These are phyloP conservation scores for Clathrospora elynae DNA, from an alignment of 2,329 filamentous ascomycete genomes.

Conservation along the genomic window DNA sequence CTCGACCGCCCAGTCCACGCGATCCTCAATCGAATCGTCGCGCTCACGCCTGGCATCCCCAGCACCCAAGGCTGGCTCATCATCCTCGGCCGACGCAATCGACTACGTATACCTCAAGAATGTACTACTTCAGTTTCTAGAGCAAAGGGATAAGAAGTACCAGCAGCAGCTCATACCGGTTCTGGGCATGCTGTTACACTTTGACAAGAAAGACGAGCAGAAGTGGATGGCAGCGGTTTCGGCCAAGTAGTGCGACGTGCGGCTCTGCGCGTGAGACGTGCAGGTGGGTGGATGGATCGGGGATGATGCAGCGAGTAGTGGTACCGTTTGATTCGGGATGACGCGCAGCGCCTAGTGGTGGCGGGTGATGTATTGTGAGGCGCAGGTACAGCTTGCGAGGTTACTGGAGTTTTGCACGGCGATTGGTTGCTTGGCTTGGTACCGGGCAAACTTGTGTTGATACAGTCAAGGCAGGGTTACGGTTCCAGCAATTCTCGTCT, in stretches of 20 bases:
- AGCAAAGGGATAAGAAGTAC: slow-evolving; percentile 78
- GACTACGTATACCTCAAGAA: slow-evolving; percentile 78
- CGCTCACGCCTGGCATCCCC: slow-evolving; percentile 56
- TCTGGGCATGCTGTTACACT: slow-evolving; percentile 74
- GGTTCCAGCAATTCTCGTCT: no score
- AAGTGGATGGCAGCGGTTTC: slow-evolving; percentile 81
- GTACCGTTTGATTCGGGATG: no score
- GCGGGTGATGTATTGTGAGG: no score
- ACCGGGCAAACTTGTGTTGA: not conserved
- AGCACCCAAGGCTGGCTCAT: slow-evolving; percentile 48
- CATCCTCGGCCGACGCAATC: slow-evolving; percentile 48
- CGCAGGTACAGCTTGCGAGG: no score
- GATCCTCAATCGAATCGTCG: slow-evolving; percentile 64
- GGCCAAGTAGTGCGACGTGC: slow-evolving; percentile 42
- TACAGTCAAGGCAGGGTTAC: no score
- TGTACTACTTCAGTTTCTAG: slow-evolving; percentile 78
- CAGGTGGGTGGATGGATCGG: slow-evolving; percentile 8
- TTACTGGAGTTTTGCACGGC: slow-evolving; percentile 16
- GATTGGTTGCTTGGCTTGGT: slow-evolving; percentile 9
- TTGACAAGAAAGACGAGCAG: slow-evolving; percentile 80
- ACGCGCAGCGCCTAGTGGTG: no score
- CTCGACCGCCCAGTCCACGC: slow-evolving; percentile 57
- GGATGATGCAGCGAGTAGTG: slow-evolving; percentile 9
- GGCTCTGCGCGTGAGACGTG: slow-evolving; percentile 21
- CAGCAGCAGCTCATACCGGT: slow-evolving; percentile 78